These are phyloP conservation scores for Pseudonitzschia pungens DNA, from an alignment of 108 stramenopile genomes.

Conservation along the genomic window DNA sequence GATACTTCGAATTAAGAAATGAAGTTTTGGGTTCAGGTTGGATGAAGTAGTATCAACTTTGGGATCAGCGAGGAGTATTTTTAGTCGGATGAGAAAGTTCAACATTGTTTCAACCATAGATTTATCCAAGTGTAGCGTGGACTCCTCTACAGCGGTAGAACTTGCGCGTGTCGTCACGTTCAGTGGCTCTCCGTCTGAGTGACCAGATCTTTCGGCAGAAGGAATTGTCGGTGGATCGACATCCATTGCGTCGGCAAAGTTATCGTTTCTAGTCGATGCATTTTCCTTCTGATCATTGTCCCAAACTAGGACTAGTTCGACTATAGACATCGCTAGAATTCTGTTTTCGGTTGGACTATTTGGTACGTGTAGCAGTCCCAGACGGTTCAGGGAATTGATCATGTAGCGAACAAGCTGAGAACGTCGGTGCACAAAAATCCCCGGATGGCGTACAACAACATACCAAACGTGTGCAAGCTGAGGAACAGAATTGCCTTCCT, in stretches of 20 bases:
- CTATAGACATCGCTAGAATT: slow-evolving; percentile 67
- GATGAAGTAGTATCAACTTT: slow-evolving; percentile 23
- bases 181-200: neutral
- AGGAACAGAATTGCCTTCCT: slow-evolving; percentile 88
- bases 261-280: neutral
- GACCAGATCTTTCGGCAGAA: neutral
- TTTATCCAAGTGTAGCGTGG: slow-evolving; percentile 16
- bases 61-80: slow-evolving; percentile 72
- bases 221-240: neutral
- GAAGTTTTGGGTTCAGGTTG: slow-evolving; percentile 26
- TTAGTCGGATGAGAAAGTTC: slow-evolving; percentile 82
- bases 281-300: slow-evolving; percentile 33
- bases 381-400: slow-evolving; percentile 74
- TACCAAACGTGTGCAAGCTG: slow-evolving; percentile 93
- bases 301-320: slow-evolving; percentile 88
- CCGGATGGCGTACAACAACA: slow-evolving; percentile 69
- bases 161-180: neutral
- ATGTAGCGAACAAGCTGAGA: slow-evolving; percentile 76
- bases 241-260: slow-evolving; percentile 1
- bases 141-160: neutral
- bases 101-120: slow-evolving; percentile 57
- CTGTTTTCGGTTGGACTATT: slow-evolving; percentile 69
- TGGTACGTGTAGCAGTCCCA: slow-evolving; percentile 84
- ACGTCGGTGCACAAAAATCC: slow-evolving; percentile 63
- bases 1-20: slow-evolving; percentile 33